Conservation (phyloP, 2,329 filamentous ascomycete species). For the Emergomyces orientalis region DNA sequence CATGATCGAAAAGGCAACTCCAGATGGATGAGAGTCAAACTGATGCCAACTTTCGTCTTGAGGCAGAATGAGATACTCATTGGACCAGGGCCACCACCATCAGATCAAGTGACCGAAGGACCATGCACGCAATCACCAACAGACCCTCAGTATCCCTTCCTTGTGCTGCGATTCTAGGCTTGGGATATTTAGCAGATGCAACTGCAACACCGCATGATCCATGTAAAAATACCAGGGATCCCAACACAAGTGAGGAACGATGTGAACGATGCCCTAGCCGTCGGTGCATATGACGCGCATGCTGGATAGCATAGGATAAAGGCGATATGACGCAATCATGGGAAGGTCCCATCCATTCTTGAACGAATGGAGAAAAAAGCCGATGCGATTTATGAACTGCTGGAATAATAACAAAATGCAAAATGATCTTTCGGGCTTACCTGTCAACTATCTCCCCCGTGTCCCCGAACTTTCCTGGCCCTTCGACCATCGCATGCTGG, state of each 20-base stretch:
- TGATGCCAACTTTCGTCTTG: neutral
- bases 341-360: constrained; percentile 7
- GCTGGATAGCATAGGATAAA: neutral
- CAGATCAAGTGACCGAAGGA: constrained; percentile 52
- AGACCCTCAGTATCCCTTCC: constrained; percentile 20
- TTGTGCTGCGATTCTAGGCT: constrained; percentile 19
- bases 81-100: constrained; percentile 26
- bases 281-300: constrained; percentile 1
- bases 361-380: constrained; percentile 17
- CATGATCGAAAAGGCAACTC: neutral
- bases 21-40: neutral
- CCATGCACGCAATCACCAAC: constrained; percentile 43
- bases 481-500: constrained; percentile 63
- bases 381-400: neutral
- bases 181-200: constrained; percentile 10
- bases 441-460: constrained; percentile 76
- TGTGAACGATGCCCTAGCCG: constrained; percentile 5
- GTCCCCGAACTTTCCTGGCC: constrained; percentile 65
- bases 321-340: neutral
- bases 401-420: constrained; percentile 12
- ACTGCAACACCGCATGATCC: constrained; percentile 8
- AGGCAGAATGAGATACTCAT: constrained; percentile 10
- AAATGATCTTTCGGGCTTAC: constrained; percentile 51
- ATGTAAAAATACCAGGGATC: neutral
- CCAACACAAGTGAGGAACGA: neutral